Percentiles rank a stretch among this genome's conserved stretches.
These are phyloP conservation scores for Schizothecium vesticola DNA, from an alignment of 495 filamentous ascomycete species.

Conservation along the genomic window DNA sequence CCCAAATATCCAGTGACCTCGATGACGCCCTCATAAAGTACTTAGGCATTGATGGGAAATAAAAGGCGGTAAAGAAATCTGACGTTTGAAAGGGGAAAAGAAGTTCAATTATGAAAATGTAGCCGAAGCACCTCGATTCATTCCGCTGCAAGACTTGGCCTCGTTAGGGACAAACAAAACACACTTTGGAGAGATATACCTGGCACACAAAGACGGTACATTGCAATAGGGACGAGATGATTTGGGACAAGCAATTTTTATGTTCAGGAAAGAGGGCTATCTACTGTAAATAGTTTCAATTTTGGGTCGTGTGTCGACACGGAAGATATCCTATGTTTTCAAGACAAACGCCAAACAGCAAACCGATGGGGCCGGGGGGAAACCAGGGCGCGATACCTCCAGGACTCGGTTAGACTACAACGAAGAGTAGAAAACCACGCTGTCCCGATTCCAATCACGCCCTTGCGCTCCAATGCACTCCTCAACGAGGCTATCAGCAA, in stretches of 20 bases:
- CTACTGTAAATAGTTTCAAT: neutral
- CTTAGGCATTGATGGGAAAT: neutral
- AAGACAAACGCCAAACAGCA: neutral
- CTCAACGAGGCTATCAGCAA: neutral
- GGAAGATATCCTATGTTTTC: neutral
- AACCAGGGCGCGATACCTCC: neutral
- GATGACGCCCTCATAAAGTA: neutral
- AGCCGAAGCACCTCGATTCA: neutral
- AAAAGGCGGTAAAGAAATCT: neutral
- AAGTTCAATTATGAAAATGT: neutral
- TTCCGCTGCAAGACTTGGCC: neutral
- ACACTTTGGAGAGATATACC: neutral
- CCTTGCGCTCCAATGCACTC: neutral
- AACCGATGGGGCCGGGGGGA: neutral
- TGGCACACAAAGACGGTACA: neutral
- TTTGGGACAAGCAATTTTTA: neutral
- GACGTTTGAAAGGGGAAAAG: no score
- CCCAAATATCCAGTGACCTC: neutral
- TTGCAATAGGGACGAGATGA: neutral
- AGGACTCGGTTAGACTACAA: neutral
- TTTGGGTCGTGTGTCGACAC: neutral
- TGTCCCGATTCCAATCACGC: no score
- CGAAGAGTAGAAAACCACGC: no score
- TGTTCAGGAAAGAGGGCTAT: no score
- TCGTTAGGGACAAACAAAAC: neutral